Percentiles rank a stretch among this genome's conserved stretches.
phyloP scores from a whole-genome alignment of 768 basidiomycete genomes.

The Filobasidium floriforme region DNA sequence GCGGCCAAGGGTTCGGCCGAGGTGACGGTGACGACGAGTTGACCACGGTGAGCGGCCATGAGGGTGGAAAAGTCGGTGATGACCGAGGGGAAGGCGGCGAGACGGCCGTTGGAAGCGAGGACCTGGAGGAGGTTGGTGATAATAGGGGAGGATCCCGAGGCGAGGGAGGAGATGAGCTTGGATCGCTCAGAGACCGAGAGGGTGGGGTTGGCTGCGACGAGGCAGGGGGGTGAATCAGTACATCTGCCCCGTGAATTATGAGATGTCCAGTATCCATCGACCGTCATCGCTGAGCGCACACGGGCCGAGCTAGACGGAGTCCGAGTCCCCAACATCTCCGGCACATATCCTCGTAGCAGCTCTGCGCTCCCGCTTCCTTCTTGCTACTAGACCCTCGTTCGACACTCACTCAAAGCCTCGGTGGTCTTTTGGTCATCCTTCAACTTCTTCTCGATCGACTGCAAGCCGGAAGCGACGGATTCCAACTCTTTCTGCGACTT shows the following conservation, averaged over 20 bases:
- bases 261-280: not conserved
- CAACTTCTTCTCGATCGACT: slow-evolving; percentile 62
- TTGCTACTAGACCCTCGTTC: not conserved
- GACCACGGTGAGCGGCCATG: slow-evolving; percentile 80
- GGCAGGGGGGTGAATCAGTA: not conserved
- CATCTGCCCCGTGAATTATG: not conserved
- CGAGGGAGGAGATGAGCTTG: slow-evolving; percentile 61
- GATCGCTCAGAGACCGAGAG: slow-evolving; percentile 70
- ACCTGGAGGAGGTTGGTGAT: slow-evolving; percentile 86
- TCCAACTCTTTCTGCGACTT: slow-evolving; percentile 74
- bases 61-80: slow-evolving; percentile 87
- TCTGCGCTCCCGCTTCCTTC: not conserved
- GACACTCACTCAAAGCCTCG: slow-evolving; percentile 56
- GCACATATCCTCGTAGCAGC: not conserved
- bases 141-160: slow-evolving; percentile 52
- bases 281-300: not conserved
- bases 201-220: slow-evolving; percentile 64
- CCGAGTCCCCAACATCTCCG: not conserved
- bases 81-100: slow-evolving; percentile 73
- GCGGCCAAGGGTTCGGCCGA: slow-evolving; percentile 63
- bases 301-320: too few relatives aligned
- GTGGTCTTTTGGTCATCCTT: slow-evolving; percentile 58
- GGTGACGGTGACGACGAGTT: slow-evolving; percentile 85
- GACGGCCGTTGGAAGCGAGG: slow-evolving; percentile 85
- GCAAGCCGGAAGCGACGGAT: slow-evolving; percentile 79